Evolutionary conservation across 805 yeast genomes (phyloP).

Genomic region (Clavispora fructus): DNA sequence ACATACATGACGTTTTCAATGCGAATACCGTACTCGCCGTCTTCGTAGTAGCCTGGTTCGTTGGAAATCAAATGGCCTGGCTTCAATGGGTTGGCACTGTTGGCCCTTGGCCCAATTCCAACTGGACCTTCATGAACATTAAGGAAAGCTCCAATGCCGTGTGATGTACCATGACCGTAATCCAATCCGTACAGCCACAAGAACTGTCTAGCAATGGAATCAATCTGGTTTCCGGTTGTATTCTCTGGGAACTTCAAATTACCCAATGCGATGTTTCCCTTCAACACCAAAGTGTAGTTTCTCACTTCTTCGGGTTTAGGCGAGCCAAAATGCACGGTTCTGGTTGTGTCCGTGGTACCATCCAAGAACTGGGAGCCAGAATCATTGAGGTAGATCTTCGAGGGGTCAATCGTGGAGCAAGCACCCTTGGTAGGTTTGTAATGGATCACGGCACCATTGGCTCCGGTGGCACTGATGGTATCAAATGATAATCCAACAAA

Average conservation of each 20-base stretch:
- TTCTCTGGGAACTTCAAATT: constrained; percentile 49
- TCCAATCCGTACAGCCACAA: constrained; percentile 55
- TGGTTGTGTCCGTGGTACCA: constrained; percentile 62
- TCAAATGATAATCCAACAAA: constrained; percentile 65
- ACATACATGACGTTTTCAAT: constrained; percentile 47
- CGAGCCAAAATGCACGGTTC: constrained; percentile 50
- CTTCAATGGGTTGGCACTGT: constrained; percentile 41
- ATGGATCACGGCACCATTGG: constrained; percentile 75
- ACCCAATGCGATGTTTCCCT: constrained; percentile 50
- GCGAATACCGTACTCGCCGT: constrained; percentile 56
- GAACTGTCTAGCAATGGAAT: constrained; percentile 53
- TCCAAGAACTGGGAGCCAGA: constrained; percentile 59
- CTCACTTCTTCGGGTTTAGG: constrained; percentile 44
- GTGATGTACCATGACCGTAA: constrained; percentile 62
- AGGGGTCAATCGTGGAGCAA: constrained; percentile 47
- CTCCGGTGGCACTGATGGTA: constrained; percentile 70
- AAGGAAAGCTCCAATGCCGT: constrained; percentile 58
- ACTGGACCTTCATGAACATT: constrained; percentile 63
- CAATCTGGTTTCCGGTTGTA: constrained; percentile 50
- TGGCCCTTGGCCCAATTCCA: constrained; percentile 54
- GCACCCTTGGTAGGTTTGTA: constrained; percentile 51
- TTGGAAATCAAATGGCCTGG: constrained; percentile 54
- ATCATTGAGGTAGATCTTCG: constrained; percentile 50
- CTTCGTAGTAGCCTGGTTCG: constrained; percentile 62
- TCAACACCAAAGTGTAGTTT: constrained; percentile 53